phyloP scores from a whole-genome alignment of 768 basidiomycete genomes.

The Russula sp. region DNA sequence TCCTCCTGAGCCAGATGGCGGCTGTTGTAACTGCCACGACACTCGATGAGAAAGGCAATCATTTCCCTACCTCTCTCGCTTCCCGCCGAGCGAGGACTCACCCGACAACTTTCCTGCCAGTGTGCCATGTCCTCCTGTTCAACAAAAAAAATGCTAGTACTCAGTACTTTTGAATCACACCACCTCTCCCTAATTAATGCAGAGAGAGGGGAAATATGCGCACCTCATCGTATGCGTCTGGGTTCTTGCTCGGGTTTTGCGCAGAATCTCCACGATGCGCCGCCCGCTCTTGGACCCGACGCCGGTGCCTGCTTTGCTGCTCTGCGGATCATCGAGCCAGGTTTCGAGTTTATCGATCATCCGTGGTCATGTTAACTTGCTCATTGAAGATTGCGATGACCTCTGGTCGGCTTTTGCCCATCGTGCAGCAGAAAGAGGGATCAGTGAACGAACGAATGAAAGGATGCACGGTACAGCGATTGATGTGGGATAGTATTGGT shows the following conservation, averaged over 20 bases:
- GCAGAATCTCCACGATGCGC: constrained; percentile 30
- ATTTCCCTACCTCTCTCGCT: not conserved
- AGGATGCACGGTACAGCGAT: too few species aligned
- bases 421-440: constrained; percentile 2
- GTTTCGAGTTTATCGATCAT: constrained; percentile 29
- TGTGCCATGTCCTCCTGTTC: constrained; percentile 29
- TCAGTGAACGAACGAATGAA: not conserved
- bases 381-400: constrained; percentile 28
- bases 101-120: constrained; percentile 30
- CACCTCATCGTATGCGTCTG: constrained; percentile 28
- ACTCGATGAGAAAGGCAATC: not conserved
- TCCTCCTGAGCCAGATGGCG: constrained; percentile 30
- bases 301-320: constrained; percentile 28
- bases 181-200: too few species aligned
- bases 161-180: not conserved
- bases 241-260: constrained; percentile 29
- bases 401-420: constrained; percentile 28
- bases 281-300: constrained; percentile 30
- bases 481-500: too few species aligned
- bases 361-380: constrained; percentile 28
- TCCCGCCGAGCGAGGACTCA: constrained; percentile 5
- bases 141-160: not conserved
- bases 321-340: constrained; percentile 29
- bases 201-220: not conserved
- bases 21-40: constrained; percentile 25